These are phyloP conservation scores for Alternaria angustiovoidea DNA, from an alignment of 2,329 filamentous ascomycete species.

Conservation along the genomic window DNA sequence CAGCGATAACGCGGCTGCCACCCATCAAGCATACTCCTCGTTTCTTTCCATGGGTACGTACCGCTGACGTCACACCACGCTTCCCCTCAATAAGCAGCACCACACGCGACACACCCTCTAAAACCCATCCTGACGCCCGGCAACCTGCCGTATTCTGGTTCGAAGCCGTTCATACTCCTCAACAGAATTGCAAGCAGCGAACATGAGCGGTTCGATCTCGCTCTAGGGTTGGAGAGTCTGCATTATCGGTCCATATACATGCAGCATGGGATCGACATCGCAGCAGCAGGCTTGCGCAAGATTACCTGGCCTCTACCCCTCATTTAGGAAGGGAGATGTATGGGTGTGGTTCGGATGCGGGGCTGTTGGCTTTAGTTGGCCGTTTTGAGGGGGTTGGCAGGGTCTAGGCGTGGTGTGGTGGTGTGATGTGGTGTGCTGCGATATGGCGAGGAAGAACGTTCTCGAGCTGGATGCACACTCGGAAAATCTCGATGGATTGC, in stretches of 20 bases:
- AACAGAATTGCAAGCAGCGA: background rate
- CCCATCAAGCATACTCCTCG: background rate
- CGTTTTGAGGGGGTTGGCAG: background rate
- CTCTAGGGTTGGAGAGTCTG: background rate
- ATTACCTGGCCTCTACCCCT: background rate
- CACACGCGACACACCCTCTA: background rate
- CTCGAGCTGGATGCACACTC: background rate
- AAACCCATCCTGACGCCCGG: background rate
- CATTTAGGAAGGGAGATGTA: background rate
- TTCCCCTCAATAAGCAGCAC: constrained; percentile 1
- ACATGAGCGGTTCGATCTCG: background rate
- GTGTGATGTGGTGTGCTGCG: constrained; percentile 2
- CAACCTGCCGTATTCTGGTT: background rate
- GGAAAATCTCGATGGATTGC: background rate
- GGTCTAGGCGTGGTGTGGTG: constrained; percentile 3
- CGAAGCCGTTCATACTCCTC: background rate
- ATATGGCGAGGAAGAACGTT: background rate
- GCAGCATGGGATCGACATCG: background rate
- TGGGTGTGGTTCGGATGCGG: background rate
- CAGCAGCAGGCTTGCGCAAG: background rate
- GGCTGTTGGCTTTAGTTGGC: background rate
- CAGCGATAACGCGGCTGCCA: background rate
- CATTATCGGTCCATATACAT: background rate
- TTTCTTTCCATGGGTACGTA: background rate
- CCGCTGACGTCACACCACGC: background rate